phyloP scores from a whole-genome alignment of 208 protist species.

The Histomonas meleagridis region DNA sequence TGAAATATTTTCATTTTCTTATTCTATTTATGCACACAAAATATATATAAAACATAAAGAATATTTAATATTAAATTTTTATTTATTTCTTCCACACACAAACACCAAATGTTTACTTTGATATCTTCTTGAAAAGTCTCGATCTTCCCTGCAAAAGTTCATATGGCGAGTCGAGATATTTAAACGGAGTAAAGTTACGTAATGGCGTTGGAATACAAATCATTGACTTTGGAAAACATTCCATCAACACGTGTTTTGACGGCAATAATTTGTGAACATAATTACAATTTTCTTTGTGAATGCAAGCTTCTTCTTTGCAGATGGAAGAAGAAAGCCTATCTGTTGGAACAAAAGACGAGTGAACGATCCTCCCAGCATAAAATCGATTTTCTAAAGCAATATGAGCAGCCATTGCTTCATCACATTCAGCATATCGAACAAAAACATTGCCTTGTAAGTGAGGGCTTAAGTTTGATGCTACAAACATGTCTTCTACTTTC shows the following conservation, averaged over 20 bases:
- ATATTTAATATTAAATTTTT: too few relatives aligned
- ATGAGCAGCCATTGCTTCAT: not conserved
- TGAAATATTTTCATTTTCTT: too few relatives aligned
- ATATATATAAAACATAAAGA: too few relatives aligned
- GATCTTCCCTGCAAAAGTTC: not conserved
- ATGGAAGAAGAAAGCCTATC: not conserved
- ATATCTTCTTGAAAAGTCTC: too few relatives aligned
- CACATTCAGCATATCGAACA: not conserved
- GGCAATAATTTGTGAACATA: not conserved
- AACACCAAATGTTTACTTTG: too few relatives aligned
- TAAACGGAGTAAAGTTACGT: not conserved
- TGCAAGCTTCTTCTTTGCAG: not conserved
- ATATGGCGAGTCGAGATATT: not conserved
- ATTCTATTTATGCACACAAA: too few relatives aligned
- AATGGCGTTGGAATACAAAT: not conserved
- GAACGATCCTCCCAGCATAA: conserved; percentile 14
- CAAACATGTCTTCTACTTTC: conserved; percentile 11
- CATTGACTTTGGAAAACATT: not conserved
- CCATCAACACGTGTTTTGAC: not conserved
- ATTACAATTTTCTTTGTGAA: not conserved
- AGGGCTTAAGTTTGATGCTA: not conserved
- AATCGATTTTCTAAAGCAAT: not conserved
- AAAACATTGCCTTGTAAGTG: conserved; percentile 6
- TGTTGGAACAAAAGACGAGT: not conserved
- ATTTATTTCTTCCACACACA: too few relatives aligned